Percentiles rank a stretch among this genome's conserved stretches.
These are phyloP conservation scores for Daldinia sp. DNA, from an alignment of 2,329 filamentous ascomycete species.

Conservation along the genomic window DNA sequence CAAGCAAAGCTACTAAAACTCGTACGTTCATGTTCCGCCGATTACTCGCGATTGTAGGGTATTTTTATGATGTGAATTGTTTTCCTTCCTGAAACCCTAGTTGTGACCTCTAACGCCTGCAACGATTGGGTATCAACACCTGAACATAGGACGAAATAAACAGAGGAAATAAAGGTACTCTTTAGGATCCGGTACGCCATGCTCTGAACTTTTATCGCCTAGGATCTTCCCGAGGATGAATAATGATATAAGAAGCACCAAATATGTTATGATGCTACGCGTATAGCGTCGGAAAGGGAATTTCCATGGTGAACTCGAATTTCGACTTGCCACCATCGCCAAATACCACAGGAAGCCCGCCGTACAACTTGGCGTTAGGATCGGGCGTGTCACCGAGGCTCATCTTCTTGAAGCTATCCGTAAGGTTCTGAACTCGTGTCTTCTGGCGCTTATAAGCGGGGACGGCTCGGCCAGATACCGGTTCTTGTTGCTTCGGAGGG, in stretches of 20 bases:
- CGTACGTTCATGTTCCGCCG: conserved; percentile 9
- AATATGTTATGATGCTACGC: conserved; percentile 17
- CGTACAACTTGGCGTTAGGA: conserved; percentile 9
- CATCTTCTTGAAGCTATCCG: conserved; percentile 19
- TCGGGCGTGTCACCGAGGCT: not conserved
- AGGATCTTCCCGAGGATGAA: not conserved
- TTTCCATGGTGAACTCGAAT: conserved; percentile 44
- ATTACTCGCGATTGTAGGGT: conserved; percentile 28
- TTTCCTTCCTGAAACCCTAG: conserved; percentile 11
- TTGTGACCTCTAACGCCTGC: conserved; percentile 36
- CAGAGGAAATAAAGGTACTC: conserved; percentile 19
- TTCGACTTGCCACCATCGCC: conserved; percentile 45
- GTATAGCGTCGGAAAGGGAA: conserved; percentile 20
- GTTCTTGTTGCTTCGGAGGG: conserved; percentile 32
- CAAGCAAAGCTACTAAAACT: not conserved
- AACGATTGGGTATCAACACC: conserved; percentile 44
- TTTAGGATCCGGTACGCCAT: conserved; percentile 12
- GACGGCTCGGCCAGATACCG: conserved; percentile 13
- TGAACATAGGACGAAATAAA: conserved; percentile 23
- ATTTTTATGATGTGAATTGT: conserved; percentile 4
- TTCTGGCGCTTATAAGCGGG: conserved; percentile 20
- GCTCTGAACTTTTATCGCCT: conserved; percentile 3
- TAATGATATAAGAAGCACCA: not conserved
- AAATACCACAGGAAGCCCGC: conserved; percentile 45
- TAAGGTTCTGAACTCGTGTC: conserved; percentile 11